Evolutionary conservation across 1,139 yeast species (phyloP).

Genomic region (Candida tunisiensis): DNA sequence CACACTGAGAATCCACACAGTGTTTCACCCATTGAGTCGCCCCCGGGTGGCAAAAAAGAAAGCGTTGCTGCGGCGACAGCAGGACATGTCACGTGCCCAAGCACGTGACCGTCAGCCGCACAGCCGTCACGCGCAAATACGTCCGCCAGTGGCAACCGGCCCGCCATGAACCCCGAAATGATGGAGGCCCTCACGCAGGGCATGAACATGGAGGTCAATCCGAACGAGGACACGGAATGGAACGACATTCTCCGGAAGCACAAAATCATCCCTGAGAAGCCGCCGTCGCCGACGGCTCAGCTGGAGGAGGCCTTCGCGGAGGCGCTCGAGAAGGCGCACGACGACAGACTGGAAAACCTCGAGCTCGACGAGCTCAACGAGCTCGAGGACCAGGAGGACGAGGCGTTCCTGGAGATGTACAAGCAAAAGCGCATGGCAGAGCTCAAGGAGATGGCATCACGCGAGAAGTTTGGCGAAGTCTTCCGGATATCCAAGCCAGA

Average conservation of each 20-base stretch:
- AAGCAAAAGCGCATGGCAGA: constrained; percentile 64
- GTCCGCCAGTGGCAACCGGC: too few species aligned
- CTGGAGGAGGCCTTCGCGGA: constrained; percentile 79
- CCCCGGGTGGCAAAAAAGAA: too few species aligned
- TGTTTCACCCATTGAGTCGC: too few species aligned
- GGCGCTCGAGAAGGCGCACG: constrained; percentile 62
- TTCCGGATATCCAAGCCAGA: constrained; percentile 72
- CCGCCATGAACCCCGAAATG: too few species aligned
- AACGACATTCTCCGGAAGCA: constrained; percentile 81
- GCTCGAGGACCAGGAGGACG: constrained; percentile 61
- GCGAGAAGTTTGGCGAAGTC: constrained; percentile 61
- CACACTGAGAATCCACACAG: too few species aligned
- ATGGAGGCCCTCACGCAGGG: too few species aligned
- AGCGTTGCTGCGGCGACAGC: too few species aligned
- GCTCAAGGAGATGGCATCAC: constrained; percentile 39
- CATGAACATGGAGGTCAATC: constrained; percentile 83
- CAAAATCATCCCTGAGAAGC: constrained; percentile 84
- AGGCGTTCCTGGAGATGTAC: constrained; percentile 54
- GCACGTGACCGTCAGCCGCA: too few species aligned
- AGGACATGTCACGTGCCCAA: too few species aligned
- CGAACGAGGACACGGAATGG: constrained; percentile 97
- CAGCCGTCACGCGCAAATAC: too few species aligned
- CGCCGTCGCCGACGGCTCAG: constrained; percentile 78
- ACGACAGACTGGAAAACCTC: constrained; percentile 55
- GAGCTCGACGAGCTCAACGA: constrained; percentile 69